These are phyloP conservation scores for Fusarium caatingaense DNA, from an alignment of 2,329 filamentous ascomycete species.

Conservation along the genomic window DNA sequence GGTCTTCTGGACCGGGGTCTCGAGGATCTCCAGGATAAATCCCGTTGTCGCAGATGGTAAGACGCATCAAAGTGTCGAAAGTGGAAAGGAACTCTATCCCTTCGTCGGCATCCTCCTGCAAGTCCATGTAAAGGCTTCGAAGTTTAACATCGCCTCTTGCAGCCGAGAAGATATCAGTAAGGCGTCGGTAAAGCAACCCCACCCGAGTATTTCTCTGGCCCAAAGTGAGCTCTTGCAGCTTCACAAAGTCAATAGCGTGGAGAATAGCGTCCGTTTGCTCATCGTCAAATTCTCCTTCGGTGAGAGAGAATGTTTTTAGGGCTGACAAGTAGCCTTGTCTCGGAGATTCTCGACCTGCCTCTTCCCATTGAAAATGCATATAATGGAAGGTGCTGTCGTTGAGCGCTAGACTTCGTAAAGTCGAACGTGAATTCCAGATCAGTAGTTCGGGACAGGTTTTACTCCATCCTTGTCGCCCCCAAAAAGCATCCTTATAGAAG, in stretches of 20 bases:
- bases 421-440: constrained; percentile 32
- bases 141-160: constrained; percentile 8
- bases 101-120: background rate
- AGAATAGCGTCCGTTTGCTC: background rate
- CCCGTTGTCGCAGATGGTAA: constrained; percentile 13
- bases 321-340: background rate
- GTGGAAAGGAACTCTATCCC: constrained; percentile 29
- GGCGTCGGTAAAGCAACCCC: background rate
- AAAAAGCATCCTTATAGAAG: background rate
- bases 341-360: background rate
- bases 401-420: constrained; percentile 14
- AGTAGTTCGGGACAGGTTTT: background rate
- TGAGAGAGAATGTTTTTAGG: constrained; percentile 23
- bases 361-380: background rate
- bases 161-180: constrained; percentile 1
- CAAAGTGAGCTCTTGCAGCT: constrained; percentile 20
- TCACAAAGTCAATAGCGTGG: constrained; percentile 23
- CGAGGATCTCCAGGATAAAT: background rate
- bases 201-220: background rate
- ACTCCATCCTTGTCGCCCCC: no score
- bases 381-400: background rate
- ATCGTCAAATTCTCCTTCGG: background rate
- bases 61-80: constrained; percentile 25
- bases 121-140: constrained; percentile 2
- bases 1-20: constrained; percentile 9